phyloP scores from a whole-genome alignment of 2,329 filamentous ascomycete species.

The Alternaria infectoria region DNA sequence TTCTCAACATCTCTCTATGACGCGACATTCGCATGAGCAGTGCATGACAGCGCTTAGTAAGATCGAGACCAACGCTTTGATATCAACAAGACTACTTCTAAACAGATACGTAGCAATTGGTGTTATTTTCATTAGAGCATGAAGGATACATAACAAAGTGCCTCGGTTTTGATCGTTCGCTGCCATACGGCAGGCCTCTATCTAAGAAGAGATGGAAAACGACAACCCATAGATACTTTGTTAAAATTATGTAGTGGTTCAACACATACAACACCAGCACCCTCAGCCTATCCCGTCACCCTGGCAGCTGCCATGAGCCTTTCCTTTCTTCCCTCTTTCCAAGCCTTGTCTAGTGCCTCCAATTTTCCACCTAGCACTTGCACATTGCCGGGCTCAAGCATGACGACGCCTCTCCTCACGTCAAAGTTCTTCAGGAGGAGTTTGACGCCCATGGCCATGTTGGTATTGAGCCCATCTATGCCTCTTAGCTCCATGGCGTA shows the following conservation, averaged over 20 bases:
- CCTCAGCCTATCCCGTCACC: not conserved
- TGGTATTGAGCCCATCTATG: slow-evolving; percentile 69
- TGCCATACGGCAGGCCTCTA: not conserved
- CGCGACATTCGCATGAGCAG: not conserved
- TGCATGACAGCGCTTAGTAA: not conserved
- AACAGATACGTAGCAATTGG: not conserved
- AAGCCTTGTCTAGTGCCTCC: slow-evolving; percentile 78
- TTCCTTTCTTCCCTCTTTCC: slow-evolving; percentile 74
- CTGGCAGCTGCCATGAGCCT: slow-evolving; percentile 67
- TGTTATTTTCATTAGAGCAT: not conserved
- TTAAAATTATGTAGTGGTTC: not conserved
- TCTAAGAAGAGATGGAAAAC: not conserved
- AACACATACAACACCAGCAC: not conserved
- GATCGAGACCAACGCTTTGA: not conserved
- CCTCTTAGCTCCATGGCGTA: slow-evolving; percentile 75
- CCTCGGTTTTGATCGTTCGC: not conserved
- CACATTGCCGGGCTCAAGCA: slow-evolving; percentile 73
- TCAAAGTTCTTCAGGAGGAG: slow-evolving; percentile 71
- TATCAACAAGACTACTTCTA: not conserved
- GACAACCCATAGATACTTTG: not conserved
- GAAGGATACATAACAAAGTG: not conserved
- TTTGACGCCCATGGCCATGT: slow-evolving; percentile 80
- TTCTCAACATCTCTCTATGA: not conserved
- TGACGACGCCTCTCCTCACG: slow-evolving; percentile 76
- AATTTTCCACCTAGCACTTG: slow-evolving; percentile 87